Evolutionary conservation across 2,329 filamentous ascomycete species (phyloP).

Genomic region (Leptographium galeiforme): DNA sequence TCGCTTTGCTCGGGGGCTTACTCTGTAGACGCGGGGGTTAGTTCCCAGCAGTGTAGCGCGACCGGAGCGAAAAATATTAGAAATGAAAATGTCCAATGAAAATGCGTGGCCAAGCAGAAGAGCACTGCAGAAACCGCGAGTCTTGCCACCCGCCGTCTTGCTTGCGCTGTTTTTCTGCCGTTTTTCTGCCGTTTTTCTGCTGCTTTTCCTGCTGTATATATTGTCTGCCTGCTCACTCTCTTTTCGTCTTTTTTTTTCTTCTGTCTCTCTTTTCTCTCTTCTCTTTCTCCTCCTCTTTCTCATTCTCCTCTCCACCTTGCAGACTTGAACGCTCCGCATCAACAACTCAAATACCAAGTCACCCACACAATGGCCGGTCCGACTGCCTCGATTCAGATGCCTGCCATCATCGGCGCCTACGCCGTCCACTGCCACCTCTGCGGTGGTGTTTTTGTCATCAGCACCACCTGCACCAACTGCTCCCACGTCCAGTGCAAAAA

Average conservation of each 20-base stretch:
- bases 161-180: not conserved
- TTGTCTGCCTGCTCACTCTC: not conserved
- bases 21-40: not conserved
- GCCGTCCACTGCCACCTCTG: slow-evolving; percentile 42
- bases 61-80: not conserved
- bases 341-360: not conserved
- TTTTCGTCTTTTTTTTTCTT: not conserved
- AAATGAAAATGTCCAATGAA: not conserved
- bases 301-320: not conserved
- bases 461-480: slow-evolving; percentile 37
- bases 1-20: no score
- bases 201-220: not conserved
- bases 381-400: not conserved
- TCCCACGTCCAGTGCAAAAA: slow-evolving; percentile 35
- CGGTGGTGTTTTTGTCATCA: slow-evolving; percentile 43
- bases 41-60: no score
- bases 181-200: not conserved
- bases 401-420: slow-evolving; percentile 19
- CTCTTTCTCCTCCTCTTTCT: not conserved
- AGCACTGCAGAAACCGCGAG: not conserved
- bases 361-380: not conserved
- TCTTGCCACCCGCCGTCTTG: not conserved
- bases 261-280: not conserved
- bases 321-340: not conserved
- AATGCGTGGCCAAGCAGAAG: not conserved